Evolutionary conservation across 2,329 filamentous ascomycete species (phyloP).

Genomic region (Grosmannia clavigera): DNA sequence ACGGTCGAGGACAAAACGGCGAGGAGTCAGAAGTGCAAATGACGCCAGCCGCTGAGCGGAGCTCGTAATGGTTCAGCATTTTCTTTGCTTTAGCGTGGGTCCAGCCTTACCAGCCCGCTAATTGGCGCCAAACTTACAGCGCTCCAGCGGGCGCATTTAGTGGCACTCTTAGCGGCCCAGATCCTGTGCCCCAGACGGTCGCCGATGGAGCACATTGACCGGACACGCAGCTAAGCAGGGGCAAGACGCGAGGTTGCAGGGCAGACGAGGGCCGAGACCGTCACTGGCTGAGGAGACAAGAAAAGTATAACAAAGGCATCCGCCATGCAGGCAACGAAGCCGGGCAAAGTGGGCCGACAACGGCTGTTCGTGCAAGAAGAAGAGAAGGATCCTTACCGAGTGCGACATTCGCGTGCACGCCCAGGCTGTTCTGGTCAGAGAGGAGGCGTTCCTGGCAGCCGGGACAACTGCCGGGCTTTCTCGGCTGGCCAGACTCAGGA

Average conservation of each 20-base stretch:
- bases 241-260: not conserved
- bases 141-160: not conserved
- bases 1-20: not conserved
- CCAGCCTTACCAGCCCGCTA: not conserved
- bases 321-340: not conserved
- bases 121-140: not conserved
- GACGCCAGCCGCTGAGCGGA: not conserved
- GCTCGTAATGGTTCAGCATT: not conserved
- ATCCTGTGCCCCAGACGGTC: not conserved
- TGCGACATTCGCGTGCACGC: not conserved
- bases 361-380: not conserved
- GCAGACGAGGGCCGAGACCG: not conserved
- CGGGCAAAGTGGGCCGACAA: not conserved
- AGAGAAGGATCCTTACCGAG: not conserved
- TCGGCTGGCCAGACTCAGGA: not conserved
- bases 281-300: not conserved
- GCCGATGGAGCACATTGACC: not conserved
- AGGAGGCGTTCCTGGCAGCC: not conserved
- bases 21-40: not conserved
- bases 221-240: not conserved
- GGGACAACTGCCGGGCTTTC: not conserved
- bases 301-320: not conserved
- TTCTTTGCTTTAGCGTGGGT: not conserved
- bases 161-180: not conserved
- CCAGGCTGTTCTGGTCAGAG: not conserved